Conservation (phyloP, 345 rosid species). For the Gossypium herbaceum region DNA sequence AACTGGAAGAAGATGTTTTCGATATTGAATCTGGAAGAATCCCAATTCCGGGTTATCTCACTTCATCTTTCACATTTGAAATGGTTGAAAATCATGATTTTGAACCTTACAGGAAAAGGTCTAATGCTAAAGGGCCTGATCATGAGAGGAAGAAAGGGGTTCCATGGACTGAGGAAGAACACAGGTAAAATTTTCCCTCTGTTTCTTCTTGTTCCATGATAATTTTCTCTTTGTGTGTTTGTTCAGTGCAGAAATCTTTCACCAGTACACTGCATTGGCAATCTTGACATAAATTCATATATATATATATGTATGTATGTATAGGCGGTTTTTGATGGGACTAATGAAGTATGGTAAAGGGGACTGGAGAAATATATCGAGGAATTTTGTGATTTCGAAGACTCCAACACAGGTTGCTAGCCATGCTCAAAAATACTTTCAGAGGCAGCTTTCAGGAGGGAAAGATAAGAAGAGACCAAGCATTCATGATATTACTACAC, state of each 20-base stretch:
- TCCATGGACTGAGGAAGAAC: conserved; percentile 98
- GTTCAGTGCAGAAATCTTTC: no score
- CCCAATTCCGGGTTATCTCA: conserved; percentile 64
- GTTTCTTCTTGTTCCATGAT: neutral
- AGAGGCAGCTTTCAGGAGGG: conserved; percentile 74
- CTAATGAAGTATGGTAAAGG: conserved; percentile 90
- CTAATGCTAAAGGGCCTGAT: conserved; percentile 42
- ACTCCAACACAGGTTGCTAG: conserved; percentile 98
- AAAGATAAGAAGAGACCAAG: conserved; percentile 92
- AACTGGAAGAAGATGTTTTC: conserved; percentile 49
- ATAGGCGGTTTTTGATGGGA: conserved; percentile 77
- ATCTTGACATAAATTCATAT: no score
- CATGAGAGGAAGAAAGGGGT: conserved; percentile 88
- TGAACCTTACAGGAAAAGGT: conserved; percentile 47
- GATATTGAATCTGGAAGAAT: conserved; percentile 61
- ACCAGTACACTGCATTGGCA: no score
- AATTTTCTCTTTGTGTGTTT: no score
- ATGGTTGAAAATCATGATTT: conserved; percentile 28
- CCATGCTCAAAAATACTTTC: conserved; percentile 97
- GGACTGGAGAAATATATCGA: conserved; percentile 93
- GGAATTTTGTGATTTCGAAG: conserved; percentile 76
- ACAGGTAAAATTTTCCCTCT: conserved; percentile 45
- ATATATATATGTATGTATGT: neutral
- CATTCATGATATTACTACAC: conserved; percentile 84
- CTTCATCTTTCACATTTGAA: conserved; percentile 40